Conservation (phyloP, 768 basidiomycete genomes). For the Solioccasus polychromus region DNA sequence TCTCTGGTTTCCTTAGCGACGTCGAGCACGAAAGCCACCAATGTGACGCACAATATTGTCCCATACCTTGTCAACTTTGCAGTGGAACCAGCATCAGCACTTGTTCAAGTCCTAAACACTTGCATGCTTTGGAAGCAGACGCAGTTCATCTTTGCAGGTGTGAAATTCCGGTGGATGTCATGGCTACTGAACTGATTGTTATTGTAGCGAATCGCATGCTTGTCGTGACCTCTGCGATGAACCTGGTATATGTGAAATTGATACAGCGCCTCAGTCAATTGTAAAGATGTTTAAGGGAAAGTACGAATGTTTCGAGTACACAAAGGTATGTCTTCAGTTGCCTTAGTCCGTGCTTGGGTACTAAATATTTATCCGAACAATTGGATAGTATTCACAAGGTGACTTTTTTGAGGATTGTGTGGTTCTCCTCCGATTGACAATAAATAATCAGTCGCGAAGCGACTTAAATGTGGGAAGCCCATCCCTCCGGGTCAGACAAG, state of each 20-base stretch:
- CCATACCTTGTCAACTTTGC: conserved; percentile 53
- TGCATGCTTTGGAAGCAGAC: conserved; percentile 44
- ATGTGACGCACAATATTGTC: conserved; percentile 52
- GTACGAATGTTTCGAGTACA: conserved; percentile 61
- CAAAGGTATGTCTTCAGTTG: conserved; percentile 41
- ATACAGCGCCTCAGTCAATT: conserved; percentile 53
- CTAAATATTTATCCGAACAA: neutral
- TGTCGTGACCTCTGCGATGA: conserved; percentile 46
- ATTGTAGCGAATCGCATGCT: conserved; percentile 42
- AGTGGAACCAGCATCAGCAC: too few species aligned
- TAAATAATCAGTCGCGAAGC: conserved; percentile 43
- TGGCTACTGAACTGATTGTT: conserved; percentile 6
- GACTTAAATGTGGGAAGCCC: conserved; percentile 45
- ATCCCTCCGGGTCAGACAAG: conserved; percentile 40
- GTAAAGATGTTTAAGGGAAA: conserved; percentile 59
- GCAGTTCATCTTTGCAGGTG: conserved; percentile 60
- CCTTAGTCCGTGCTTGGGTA: neutral
- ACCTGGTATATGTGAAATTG: conserved; percentile 55
- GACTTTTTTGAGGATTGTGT: neutral
- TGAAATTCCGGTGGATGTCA: conserved; percentile 1
- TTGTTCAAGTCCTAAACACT: conserved; percentile 47
- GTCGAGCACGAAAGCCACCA: conserved; percentile 44
- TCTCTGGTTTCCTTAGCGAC: conserved; percentile 38
- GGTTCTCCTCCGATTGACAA: neutral
- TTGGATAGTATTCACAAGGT: conserved; percentile 55